Percentiles rank a stretch among this genome's conserved stretches.
These are phyloP conservation scores for Aegilops umbellulata DNA, from an alignment of 176 grass and related monocot genomes.

Conservation along the genomic window DNA sequence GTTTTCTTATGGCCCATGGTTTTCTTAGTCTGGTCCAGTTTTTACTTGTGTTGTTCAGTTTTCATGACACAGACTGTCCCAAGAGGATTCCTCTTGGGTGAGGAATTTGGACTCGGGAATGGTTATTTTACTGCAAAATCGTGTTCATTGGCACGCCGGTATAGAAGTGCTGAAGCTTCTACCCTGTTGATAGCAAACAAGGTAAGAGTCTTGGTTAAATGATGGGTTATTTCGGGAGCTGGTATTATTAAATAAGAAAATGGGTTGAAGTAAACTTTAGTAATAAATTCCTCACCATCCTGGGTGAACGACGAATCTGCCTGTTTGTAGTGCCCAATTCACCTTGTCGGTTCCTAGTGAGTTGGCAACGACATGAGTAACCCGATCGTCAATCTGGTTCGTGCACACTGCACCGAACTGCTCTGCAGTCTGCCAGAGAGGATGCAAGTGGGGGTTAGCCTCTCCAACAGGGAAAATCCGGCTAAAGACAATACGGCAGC, in stretches of 20 bases:
- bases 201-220: conserved; percentile 31
- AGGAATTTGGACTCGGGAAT: not conserved
- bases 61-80: conserved; percentile 25
- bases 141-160: conserved; percentile 67
- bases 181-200: conserved; percentile 73
- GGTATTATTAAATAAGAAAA: conserved; percentile 19
- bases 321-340: conserved; percentile 85
- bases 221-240: not conserved
- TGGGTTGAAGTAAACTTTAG: conserved; percentile 2
- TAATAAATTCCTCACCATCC: conserved; percentile 77
- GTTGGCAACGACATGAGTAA: conserved; percentile 96
- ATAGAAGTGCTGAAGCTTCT: conserved; percentile 89
- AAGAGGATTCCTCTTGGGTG: not conserved
- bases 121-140: conserved; percentile 72
- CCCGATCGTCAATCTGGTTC: conserved; percentile 73
- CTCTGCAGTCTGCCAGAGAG: conserved; percentile 89
- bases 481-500: conserved; percentile 90
- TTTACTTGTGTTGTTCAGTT: conserved; percentile 18
- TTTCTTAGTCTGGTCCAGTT: conserved; percentile 20
- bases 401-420: conserved; percentile 92
- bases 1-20: not conserved
- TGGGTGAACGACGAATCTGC: conserved; percentile 92
- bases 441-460: conserved; percentile 75
- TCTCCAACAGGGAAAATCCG: conserved; percentile 87
- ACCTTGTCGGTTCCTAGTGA: conserved; percentile 97